phyloP scores from a whole-genome alignment of 2,329 filamentous ascomycete genomes.

The Penicillium sclerotiorum region DNA sequence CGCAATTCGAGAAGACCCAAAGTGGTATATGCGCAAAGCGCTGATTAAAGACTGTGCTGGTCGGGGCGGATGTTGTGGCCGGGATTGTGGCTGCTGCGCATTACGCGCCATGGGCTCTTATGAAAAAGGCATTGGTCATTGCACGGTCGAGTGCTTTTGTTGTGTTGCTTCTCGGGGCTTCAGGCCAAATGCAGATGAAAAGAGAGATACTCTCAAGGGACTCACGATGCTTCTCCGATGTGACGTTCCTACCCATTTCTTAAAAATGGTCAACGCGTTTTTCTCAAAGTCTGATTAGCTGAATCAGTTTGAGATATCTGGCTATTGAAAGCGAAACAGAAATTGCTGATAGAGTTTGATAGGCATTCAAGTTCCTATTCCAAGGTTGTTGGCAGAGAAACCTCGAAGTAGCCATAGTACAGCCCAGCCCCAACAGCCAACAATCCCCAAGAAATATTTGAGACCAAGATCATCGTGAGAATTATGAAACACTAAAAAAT shows the following conservation, averaged over 20 bases:
- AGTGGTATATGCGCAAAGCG: conserved; percentile 14
- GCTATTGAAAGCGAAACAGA: too few relatives aligned
- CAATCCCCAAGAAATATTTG: too few relatives aligned
- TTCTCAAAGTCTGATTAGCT: too few relatives aligned
- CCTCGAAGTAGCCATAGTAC: too few relatives aligned
- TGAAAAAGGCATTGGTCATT: conserved; percentile 13
- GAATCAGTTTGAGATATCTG: too few relatives aligned
- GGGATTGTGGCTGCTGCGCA: conserved; percentile 12
- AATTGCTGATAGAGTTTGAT: too few relatives aligned
- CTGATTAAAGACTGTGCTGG: conserved; percentile 8
- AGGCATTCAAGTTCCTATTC: too few relatives aligned
- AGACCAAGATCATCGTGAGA: too few relatives aligned
- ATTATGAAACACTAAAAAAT: too few relatives aligned
- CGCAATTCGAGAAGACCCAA: conserved; percentile 1
- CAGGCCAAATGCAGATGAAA: background rate
- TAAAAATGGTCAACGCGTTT: background rate
- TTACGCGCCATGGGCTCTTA: conserved; percentile 3
- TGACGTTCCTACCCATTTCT: background rate
- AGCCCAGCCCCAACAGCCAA: too few relatives aligned
- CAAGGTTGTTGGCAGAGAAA: too few relatives aligned
- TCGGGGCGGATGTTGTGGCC: conserved; percentile 16
- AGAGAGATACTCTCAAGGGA: background rate
- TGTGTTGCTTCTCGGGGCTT: conserved; percentile 10
- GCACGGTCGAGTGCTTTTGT: conserved; percentile 12
- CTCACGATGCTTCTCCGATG: conserved; percentile 1